Conservation (phyloP, 164 flowering plant species). For the Santalum album region DNA sequence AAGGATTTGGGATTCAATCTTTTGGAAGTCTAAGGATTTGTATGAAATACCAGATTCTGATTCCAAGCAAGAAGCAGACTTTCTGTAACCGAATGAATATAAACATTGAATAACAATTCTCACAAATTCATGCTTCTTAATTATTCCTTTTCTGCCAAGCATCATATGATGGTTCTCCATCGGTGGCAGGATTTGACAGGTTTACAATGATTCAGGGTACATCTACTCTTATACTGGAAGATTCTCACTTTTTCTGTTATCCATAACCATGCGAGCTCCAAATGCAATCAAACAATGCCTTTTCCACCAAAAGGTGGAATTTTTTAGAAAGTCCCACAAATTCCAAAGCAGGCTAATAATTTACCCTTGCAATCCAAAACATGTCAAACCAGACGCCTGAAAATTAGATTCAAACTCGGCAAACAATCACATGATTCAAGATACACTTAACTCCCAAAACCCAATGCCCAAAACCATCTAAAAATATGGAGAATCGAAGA, state of each 20-base stretch:
- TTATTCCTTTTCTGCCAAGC: conserved; percentile 51
- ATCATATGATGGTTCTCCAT: conserved; percentile 24
- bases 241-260: neutral
- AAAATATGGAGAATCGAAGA: too few species aligned
- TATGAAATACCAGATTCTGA: conserved; percentile 51
- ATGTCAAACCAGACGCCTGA: too few species aligned
- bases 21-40: conserved; percentile 30
- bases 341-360: too few species aligned
- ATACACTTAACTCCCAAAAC: too few species aligned
- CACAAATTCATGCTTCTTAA: conserved; percentile 59
- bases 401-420: too few species aligned
- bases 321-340: too few species aligned
- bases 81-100: conserved; percentile 59
- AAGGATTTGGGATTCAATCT: conserved; percentile 42
- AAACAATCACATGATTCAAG: too few species aligned
- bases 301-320: conserved; percentile 1
- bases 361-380: too few species aligned
- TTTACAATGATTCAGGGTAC: conserved; percentile 5
- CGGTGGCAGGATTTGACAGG: neutral
- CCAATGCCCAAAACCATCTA: too few species aligned
- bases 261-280: neutral
- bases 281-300: conserved; percentile 4
- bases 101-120: conserved; percentile 58
- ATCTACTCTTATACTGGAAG: neutral
- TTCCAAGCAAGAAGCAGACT: conserved; percentile 62